phyloP scores from a whole-genome alignment of 2,329 filamentous ascomycete species.

The Phialophora expanda region DNA sequence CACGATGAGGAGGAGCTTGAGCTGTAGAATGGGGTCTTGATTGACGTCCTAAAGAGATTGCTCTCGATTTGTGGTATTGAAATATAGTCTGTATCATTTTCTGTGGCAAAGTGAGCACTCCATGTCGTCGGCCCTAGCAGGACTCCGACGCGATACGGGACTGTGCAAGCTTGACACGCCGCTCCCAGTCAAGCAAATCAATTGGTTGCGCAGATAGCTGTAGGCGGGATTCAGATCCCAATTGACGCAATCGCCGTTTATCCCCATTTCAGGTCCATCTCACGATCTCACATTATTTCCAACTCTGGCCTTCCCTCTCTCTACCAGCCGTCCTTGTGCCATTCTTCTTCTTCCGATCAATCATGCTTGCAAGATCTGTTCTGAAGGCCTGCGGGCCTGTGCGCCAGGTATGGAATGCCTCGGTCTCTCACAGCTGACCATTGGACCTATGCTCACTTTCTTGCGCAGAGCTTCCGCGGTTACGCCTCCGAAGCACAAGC shows the following conservation, averaged over 20 bases:
- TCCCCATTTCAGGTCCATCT: conserved; percentile 7
- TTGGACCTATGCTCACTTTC: neutral
- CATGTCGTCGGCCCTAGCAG: neutral
- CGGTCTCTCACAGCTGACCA: neutral
- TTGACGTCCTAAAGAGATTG: neutral
- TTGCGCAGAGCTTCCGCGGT: conserved; percentile 63
- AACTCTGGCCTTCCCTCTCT: conserved; percentile 10
- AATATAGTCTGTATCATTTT: neutral
- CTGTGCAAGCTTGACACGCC: neutral
- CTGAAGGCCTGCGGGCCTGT: conserved; percentile 69
- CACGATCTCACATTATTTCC: neutral
- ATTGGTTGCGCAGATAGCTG: conserved; percentile 8
- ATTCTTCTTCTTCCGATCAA: conserved; percentile 40
- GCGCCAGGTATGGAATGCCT: conserved; percentile 61
- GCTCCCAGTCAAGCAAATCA: neutral
- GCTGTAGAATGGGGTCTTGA: conserved; percentile 11
- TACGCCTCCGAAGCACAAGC: conserved; percentile 73
- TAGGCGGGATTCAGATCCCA: conserved; percentile 7
- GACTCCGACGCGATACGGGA: neutral
- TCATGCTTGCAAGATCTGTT: conserved; percentile 71
- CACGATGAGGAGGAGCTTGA: conserved; percentile 34
- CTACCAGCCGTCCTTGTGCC: neutral
- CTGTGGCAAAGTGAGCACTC: neutral
- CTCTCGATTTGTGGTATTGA: neutral
- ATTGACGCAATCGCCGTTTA: conserved; percentile 29